Evolutionary conservation across 768 basidiomycete species (phyloP).

Genomic region (Lentinula sp.): DNA sequence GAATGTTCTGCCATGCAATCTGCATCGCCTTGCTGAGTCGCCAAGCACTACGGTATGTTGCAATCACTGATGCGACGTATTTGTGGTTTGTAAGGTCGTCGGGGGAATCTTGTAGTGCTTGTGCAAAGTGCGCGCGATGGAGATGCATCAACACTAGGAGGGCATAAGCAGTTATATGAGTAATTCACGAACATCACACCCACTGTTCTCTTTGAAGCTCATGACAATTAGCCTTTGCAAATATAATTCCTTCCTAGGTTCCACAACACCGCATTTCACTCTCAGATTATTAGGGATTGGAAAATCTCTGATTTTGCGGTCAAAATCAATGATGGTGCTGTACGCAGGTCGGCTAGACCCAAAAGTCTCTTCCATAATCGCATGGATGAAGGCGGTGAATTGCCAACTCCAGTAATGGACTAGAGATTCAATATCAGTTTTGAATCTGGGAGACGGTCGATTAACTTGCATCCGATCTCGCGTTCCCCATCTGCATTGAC

Average conservation of each 20-base stretch:
- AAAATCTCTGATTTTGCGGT: constrained; percentile 57
- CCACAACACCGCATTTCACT: constrained; percentile 21
- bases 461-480: constrained; percentile 35
- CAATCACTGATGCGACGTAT: constrained; percentile 65
- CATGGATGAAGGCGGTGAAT: constrained; percentile 47
- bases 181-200: constrained; percentile 6
- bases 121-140: constrained; percentile 63
- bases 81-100: constrained; percentile 51
- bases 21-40: constrained; percentile 47
- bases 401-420: constrained; percentile 53
- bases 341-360: constrained; percentile 49
- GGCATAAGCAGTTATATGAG: not conserved
- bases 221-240: constrained; percentile 40
- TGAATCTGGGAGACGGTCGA: not conserved
- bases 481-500: constrained; percentile 25
- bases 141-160: constrained; percentile 53
- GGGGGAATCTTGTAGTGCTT: constrained; percentile 56
- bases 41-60: constrained; percentile 70
- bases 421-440: constrained; percentile 15
- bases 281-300: constrained; percentile 42
- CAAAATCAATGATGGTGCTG: constrained; percentile 45
- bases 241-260: constrained; percentile 15
- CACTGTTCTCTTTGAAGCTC: constrained; percentile 44
- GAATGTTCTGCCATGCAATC: constrained; percentile 32
- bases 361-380: constrained; percentile 43